Base-by-base conservation (phyloP, 441 rosid species). In the Bruguiera hainesii region DNA sequence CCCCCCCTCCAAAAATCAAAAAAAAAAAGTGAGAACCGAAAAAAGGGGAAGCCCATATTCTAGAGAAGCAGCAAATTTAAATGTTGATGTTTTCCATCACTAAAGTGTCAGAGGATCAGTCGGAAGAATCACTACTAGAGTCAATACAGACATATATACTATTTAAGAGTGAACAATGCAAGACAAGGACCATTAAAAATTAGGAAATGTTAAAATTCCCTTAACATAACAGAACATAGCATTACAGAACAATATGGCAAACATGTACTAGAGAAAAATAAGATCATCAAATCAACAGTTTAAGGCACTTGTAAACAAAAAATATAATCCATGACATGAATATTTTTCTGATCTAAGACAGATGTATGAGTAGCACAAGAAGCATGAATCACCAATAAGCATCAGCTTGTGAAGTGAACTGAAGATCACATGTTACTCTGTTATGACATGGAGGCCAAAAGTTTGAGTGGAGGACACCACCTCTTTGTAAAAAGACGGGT, bases 321-420 rank as follows among this genome's bases (percentile, higher is more conserved):
- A 29, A 29, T 21, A 30, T 30, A 64, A 62, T 37, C 4, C 23
- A 52, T 15, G 53, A 42, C 52, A 64, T 20, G 35, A 58, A 49
- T 65, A 58, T 18, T 48, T 21, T 49, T 62, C 55, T 49, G 55
- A 55, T 63, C 48, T 57, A 49, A 57, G 49, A 46, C 49, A 33
- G 21, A 46, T 39, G 28, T 7, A 18, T 25, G 30, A 68, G n/a
- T 18, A 33, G 23, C 52, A 56, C 61, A 72, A 55, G 18, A 15
- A 59, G 13, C 23, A n/a, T 20, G 25, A 18, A 20, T 2, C 60
- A 52, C 35, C 33, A 19, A 50, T 37, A 20, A 61, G 68, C 50
- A 56, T 25, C 9, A 39, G 39, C 46, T 33, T 4, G 37, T 6
- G 29, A 33, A 70, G 16, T 42, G 48, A 42, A 42, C 48, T 13